A percentile compares a stretch with the other conserved stretches of the same genome.
Conservation (phyloP, 495 filamentous ascomycete species). For the Aspergillus sclerotiicarbonarius region DNA sequence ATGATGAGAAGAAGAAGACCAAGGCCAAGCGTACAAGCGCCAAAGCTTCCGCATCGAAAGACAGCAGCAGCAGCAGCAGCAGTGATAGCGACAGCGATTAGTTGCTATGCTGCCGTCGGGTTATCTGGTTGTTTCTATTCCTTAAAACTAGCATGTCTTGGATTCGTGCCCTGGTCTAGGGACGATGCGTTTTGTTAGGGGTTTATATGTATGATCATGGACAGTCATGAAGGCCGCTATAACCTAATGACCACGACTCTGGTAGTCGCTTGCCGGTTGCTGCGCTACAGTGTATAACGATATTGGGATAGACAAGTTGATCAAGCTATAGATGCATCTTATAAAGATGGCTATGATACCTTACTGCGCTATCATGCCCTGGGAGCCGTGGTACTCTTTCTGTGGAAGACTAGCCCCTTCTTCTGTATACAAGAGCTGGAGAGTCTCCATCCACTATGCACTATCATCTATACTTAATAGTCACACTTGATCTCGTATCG, state of each 20-base stretch:
- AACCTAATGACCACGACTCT: background rate
- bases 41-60: slow-evolving; percentile 7
- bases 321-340: too few relatives aligned
- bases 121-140: background rate
- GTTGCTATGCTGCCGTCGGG: slow-evolving; percentile 18
- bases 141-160: background rate
- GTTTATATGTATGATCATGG: background rate
- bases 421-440: too few relatives aligned
- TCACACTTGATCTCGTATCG: too few relatives aligned
- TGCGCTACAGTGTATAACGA: too few relatives aligned
- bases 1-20: slow-evolving; percentile 11
- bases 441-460: too few relatives aligned
- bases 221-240: background rate
- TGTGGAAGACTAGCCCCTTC: too few relatives aligned
- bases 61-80: slow-evolving; percentile 11
- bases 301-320: too few relatives aligned
- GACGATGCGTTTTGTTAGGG: background rate
- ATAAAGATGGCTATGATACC: too few relatives aligned
- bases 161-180: background rate
- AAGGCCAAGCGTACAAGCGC: background rate
- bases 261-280: background rate
- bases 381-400: too few relatives aligned
- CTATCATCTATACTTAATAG: too few relatives aligned
- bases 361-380: too few relatives aligned
- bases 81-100: slow-evolving; percentile 21